Evolutionary conservation across 768 basidiomycete genomes (phyloP).

Genomic region (Kwoniella shandongensis): DNA sequence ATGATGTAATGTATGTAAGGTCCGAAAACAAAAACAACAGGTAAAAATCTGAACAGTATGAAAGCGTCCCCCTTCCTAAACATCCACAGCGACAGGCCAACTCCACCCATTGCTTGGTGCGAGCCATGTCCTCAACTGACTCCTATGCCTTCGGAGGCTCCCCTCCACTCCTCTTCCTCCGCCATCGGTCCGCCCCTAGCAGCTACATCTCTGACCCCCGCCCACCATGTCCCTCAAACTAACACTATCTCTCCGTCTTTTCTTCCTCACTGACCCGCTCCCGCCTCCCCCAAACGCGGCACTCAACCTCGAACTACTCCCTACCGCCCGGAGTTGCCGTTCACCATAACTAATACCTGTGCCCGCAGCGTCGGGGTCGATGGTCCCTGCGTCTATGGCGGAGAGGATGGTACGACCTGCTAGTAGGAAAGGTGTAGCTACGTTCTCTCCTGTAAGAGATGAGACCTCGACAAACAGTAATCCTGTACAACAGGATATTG

Average conservation of each 20-base stretch:
- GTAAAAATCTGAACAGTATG: no score
- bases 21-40: no score
- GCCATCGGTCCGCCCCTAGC: conserved; percentile 11
- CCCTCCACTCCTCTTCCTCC: no score
- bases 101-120: no score
- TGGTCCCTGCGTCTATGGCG: conserved; percentile 81
- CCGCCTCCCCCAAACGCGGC: conserved; percentile 56
- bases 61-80: no score
- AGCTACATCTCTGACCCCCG: conserved; percentile 39
- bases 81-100: no score
- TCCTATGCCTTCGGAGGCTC: no score
- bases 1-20: no score
- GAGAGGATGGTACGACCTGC: conserved; percentile 84
- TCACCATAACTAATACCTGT: conserved; percentile 97
- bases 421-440: conserved; percentile 78
- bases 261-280: conserved; percentile 14
- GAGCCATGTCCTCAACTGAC: no score
- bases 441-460: conserved; percentile 86
- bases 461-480: conserved; percentile 93
- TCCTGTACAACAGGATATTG: conserved; percentile 58
- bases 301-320: conserved; percentile 82
- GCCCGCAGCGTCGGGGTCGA: conserved; percentile 91
- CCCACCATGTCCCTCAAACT: conserved; percentile 50
- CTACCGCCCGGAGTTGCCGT: conserved; percentile 83
- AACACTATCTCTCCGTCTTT: conserved; percentile 44